A percentile compares a stretch with the other conserved stretches of the same genome.
phyloP scores from a whole-genome alignment of 108 stramenopile species.

The Pseudonitzschia delicatissima region DNA sequence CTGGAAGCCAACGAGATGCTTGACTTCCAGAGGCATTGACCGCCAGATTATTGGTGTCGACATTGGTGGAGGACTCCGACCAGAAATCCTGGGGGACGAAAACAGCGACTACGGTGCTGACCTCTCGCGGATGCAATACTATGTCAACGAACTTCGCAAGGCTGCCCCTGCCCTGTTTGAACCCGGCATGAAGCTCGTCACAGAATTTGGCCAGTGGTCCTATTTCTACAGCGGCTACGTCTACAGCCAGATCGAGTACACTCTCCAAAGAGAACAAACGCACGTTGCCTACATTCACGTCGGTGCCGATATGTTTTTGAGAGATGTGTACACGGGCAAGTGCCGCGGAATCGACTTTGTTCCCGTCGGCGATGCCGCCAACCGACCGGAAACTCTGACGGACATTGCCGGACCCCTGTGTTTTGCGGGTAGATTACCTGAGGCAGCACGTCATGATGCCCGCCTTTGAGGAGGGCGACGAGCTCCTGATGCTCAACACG shows the following conservation, averaged over 20 bases:
- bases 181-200: background rate
- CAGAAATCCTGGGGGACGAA: background rate
- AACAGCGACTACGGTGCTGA: background rate
- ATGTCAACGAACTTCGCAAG: background rate
- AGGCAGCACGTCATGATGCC: conserved; percentile 1
- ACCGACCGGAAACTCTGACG: background rate
- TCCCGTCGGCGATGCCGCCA: conserved; percentile 1
- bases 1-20: conserved; percentile 5
- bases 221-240: conserved; percentile 3
- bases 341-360: conserved; percentile 3
- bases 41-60: conserved; percentile 5
- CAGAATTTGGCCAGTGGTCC: conserved; percentile 8
- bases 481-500: conserved; percentile 4
- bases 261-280: background rate
- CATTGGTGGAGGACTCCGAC: conserved; percentile 7
- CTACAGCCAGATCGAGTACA: conserved; percentile 6
- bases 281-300: conserved; percentile 7
- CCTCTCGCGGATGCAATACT: conserved; percentile 2
- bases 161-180: conserved; percentile 3
- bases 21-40: background rate
- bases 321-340: conserved; percentile 5
- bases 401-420: conserved; percentile 8
- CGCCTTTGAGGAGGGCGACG: conserved; percentile 5
- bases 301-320: conserved; percentile 7
- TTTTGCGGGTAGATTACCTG: conserved; percentile 4